Conservation (phyloP, 2,329 filamentous ascomycete species). For the Whalleya microplaca region DNA sequence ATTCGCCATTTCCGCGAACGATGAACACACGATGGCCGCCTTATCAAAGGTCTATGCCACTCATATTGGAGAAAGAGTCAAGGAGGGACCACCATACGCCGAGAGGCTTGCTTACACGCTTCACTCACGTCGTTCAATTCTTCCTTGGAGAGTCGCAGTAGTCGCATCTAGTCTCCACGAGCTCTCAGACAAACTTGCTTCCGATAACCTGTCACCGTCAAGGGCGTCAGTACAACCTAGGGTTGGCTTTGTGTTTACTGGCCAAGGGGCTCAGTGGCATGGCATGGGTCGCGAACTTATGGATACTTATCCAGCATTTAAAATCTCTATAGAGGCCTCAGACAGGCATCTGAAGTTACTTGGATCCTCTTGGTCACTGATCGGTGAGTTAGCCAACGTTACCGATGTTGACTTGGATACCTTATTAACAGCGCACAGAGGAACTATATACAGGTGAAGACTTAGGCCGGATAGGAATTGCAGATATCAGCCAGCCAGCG, state of each 20-base stretch:
- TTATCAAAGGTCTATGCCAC: slow-evolving; percentile 19
- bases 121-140: slow-evolving; percentile 17
- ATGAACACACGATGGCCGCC: background rate
- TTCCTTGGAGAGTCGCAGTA: slow-evolving; percentile 9
- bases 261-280: slow-evolving; percentile 51
- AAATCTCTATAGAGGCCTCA: slow-evolving; percentile 5
- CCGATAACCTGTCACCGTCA: background rate
- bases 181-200: slow-evolving; percentile 6
- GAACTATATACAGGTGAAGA: slow-evolving; percentile 16
- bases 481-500: slow-evolving; percentile 32
- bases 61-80: background rate
- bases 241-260: slow-evolving; percentile 44
- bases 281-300: slow-evolving; percentile 43
- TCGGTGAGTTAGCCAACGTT: background rate
- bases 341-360: slow-evolving; percentile 11
- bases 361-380: slow-evolving; percentile 3
- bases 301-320: slow-evolving; percentile 8
- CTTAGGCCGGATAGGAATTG: slow-evolving; percentile 13
- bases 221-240: background rate
- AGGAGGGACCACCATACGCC: slow-evolving; percentile 1
- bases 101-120: slow-evolving; percentile 26
- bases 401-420: background rate
- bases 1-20: slow-evolving; percentile 7
- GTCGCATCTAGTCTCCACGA: slow-evolving; percentile 9
- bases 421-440: background rate